Evolutionary conservation across 2,329 filamentous ascomycete species (phyloP).

Genomic region (Aspergillus tanneri): DNA sequence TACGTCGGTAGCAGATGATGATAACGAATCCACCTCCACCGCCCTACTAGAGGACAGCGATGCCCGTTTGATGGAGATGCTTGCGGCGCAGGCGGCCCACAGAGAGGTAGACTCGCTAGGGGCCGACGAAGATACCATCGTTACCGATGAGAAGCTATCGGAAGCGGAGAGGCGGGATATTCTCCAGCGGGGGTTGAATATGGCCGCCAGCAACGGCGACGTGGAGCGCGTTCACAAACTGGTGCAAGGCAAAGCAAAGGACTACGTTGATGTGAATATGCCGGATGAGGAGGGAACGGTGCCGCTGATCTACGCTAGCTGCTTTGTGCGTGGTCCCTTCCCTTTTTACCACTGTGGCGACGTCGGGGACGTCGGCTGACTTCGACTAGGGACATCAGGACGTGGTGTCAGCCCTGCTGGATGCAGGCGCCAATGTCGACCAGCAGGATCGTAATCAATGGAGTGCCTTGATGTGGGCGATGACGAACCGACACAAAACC

Average conservation of each 20-base stretch:
- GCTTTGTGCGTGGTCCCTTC: slow-evolving; percentile 67
- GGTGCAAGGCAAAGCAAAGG: slow-evolving; percentile 68
- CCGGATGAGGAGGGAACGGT: slow-evolving; percentile 93
- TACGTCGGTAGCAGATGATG: slow-evolving; percentile 20
- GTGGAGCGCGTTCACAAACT: slow-evolving; percentile 75
- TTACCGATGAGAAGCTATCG: slow-evolving; percentile 70
- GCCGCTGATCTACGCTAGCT: slow-evolving; percentile 96
- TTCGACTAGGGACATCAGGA: slow-evolving; percentile 72
- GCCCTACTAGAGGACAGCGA: slow-evolving; percentile 72
- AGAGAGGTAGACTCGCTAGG: slow-evolving; percentile 66
- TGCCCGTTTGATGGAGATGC: slow-evolving; percentile 87
- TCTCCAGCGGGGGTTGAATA: slow-evolving; percentile 84
- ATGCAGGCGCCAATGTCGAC: slow-evolving; percentile 85
- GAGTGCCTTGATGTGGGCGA: slow-evolving; percentile 99
- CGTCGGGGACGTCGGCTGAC: slow-evolving; percentile 9
- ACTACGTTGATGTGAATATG: slow-evolving; percentile 79
- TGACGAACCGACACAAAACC: slow-evolving; percentile 95
- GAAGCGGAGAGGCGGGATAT: slow-evolving; percentile 75
- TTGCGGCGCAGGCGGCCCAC: slow-evolving; percentile 88
- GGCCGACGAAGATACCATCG: slow-evolving; percentile 77
- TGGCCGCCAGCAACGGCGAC: slow-evolving; percentile 96
- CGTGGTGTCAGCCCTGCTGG: slow-evolving; percentile 79
- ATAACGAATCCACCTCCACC: slow-evolving; percentile 44
- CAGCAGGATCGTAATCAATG: slow-evolving; percentile 94
- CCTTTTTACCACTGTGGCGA: background rate